Percentiles rank a stretch among this genome's conserved stretches.
Evolutionary conservation across 192 early-diverging fungal genomes (phyloP).

Genomic region (Coemansia sp.): DNA sequence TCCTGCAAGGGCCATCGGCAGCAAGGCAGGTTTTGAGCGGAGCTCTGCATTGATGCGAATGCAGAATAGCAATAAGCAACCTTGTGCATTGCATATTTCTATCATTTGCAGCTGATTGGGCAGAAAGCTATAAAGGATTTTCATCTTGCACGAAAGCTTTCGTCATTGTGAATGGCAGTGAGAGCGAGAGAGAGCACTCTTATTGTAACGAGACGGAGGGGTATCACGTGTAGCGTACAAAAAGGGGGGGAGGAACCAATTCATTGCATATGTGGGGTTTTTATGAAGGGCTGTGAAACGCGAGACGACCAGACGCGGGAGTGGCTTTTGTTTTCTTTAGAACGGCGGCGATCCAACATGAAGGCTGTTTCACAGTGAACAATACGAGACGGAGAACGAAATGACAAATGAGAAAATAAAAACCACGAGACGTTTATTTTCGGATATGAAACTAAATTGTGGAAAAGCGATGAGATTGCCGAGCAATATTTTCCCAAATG

Average conservation of each 20-base stretch:
- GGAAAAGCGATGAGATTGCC: not conserved
- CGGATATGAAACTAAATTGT: conserved; percentile 4
- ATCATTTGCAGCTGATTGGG: not conserved
- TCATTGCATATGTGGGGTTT: not conserved
- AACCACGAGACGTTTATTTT: conserved; percentile 9
- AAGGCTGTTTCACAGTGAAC: conserved; percentile 2
- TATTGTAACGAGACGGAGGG: not conserved
- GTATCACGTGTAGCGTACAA: conserved; percentile 9
- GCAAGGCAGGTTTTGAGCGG: too few species aligned
- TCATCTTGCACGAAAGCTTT: not conserved
- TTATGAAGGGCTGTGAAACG: not conserved
- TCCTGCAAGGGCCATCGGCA: too few species aligned
- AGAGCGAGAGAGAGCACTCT: not conserved
- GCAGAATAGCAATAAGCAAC: too few species aligned
- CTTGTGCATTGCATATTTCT: not conserved
- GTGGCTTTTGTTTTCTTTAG: conserved; percentile 1
- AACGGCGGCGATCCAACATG: not conserved
- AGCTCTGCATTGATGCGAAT: too few species aligned
- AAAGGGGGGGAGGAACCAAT: not conserved
- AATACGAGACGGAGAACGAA: conserved; percentile 8
- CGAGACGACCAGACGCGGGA: not conserved
- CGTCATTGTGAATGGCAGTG: not conserved
- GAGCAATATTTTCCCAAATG: not conserved
- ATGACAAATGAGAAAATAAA: not conserved
- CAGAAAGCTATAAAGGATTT: not conserved